Percentiles rank a stretch among this genome's conserved stretches.
phyloP scores from a whole-genome alignment of 345 rosid species.

The Citrus cavaleriei region DNA sequence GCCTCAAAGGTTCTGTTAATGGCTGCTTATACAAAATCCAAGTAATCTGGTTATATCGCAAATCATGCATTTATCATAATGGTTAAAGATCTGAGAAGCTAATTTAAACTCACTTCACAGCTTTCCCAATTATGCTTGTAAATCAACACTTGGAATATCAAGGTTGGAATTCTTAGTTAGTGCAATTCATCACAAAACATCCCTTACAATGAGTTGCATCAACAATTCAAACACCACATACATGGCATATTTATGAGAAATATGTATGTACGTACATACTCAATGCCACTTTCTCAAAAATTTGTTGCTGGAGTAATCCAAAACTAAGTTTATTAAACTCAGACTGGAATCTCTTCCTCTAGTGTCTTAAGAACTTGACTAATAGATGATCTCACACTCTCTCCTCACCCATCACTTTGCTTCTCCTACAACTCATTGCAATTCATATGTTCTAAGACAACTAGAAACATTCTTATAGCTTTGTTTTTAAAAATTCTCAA shows the following conservation, averaged over 20 bases:
- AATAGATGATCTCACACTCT: background rate
- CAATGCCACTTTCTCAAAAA: background rate
- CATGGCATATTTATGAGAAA: background rate
- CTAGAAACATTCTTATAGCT: background rate
- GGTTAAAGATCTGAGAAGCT: background rate
- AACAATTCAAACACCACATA: background rate
- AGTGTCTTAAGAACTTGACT: background rate
- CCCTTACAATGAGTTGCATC: background rate
- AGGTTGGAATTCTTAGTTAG: background rate
- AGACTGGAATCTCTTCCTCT: background rate
- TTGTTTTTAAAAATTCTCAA: background rate
- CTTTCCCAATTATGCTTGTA: background rate
- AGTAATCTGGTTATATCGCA: background rate
- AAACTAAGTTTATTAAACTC: background rate
- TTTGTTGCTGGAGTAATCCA: background rate
- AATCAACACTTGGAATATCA: background rate
- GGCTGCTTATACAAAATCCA: background rate
- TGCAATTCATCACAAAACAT: background rate
- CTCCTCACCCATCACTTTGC: background rate
- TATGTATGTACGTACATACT: background rate
- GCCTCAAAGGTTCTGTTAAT: background rate
- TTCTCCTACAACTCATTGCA: conserved; percentile 1
- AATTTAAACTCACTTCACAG: background rate
- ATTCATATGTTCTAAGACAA: background rate
- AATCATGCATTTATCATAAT: background rate